Percentiles rank a stretch among this genome's conserved stretches.
These are phyloP conservation scores for Irpex lacteus DNA, from an alignment of 1,284 basidiomycete genomes.

Conservation along the genomic window DNA sequence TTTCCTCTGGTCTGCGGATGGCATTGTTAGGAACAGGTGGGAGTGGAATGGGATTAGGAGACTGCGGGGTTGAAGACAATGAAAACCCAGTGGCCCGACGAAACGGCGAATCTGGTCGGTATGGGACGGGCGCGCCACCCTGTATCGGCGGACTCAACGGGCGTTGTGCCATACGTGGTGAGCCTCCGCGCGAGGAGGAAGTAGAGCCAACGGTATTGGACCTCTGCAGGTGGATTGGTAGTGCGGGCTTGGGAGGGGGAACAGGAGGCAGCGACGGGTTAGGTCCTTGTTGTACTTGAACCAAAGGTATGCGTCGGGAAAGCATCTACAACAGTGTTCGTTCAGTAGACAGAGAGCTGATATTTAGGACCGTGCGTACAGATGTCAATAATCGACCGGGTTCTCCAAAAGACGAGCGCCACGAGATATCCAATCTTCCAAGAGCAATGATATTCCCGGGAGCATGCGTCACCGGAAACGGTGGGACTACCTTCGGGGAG, in stretches of 20 bases:
- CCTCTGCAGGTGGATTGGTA: constrained; percentile 71
- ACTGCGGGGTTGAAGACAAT: constrained; percentile 41
- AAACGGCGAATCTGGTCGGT: constrained; percentile 57
- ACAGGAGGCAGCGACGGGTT: constrained; percentile 19
- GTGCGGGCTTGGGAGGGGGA: constrained; percentile 47
- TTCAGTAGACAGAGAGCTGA: not conserved
- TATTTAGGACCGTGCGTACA: constrained; percentile 26
- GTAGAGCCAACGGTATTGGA: constrained; percentile 30
- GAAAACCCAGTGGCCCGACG: constrained; percentile 36
- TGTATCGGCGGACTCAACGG: constrained; percentile 36
- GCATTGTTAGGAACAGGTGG: constrained; percentile 13
- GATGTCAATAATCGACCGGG: constrained; percentile 82
- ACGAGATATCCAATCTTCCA: constrained; percentile 79
- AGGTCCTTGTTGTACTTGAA: constrained; percentile 25
- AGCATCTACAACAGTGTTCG: constrained; percentile 45
- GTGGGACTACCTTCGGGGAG: constrained; percentile 44
- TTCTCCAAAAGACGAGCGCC: constrained; percentile 79
- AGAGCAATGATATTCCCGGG: constrained; percentile 75
- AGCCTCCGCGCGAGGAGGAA: constrained; percentile 47
- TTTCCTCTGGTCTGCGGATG: constrained; percentile 32
- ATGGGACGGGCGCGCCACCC: constrained; percentile 33
- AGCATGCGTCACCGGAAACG: constrained; percentile 48
- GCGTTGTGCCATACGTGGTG: constrained; percentile 47
- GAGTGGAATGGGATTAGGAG: constrained; percentile 35
- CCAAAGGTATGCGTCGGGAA: constrained; percentile 65